Base-by-base conservation (phyloP, 108 stramenopile species). In the Conticribra weissflogii region DNA sequence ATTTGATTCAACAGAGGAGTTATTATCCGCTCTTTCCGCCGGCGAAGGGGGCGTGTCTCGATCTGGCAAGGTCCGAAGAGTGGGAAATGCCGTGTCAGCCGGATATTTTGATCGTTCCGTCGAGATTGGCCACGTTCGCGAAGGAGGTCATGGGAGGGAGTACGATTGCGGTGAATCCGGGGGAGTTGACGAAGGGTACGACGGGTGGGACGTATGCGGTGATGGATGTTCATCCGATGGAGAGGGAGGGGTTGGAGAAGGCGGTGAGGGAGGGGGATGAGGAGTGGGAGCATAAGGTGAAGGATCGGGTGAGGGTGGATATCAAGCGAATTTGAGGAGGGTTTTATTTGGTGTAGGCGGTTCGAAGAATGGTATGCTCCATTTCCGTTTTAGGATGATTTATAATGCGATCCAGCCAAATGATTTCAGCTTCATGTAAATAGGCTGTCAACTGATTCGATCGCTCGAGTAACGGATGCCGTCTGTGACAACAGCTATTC, bases 1-100 rank as follows among this genome's bases (percentile, higher is more conserved):
- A 97, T 63, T 71, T 99, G 63, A 59, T 97, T 18, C 79, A 92
- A 55, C 98, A 99, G 74, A 82, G 84, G 64, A 96, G 93, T 50
- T 98, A 94, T 70, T 97, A 96, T 74, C 97, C 98, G 8, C 79
- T 98, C 17, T 99, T 97, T 78, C 96, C 97, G 12, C 32, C 73
- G 23, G 60, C 78, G 14, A 76, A 68, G 54, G 79, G 77, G 24
- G 78, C 75, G 34, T 91, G 93, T 68, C 78, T 98, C 59, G 97
- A 99, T 78, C 59, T 96, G 51, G 74, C 88, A 24, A 81, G 88
- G 16, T 71, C 88, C 48, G 69, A 85, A n/a, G 51, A 85, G 27
- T 96, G 88, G 81, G 56, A 65, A 33, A 89, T 99, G 84, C 87
- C 90, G 0, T 74, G 86, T 29, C 81, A 81, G 33, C 98, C 98